Conservation (phyloP, 192 early-diverging fungal species). For the Coemansia sp. region DNA sequence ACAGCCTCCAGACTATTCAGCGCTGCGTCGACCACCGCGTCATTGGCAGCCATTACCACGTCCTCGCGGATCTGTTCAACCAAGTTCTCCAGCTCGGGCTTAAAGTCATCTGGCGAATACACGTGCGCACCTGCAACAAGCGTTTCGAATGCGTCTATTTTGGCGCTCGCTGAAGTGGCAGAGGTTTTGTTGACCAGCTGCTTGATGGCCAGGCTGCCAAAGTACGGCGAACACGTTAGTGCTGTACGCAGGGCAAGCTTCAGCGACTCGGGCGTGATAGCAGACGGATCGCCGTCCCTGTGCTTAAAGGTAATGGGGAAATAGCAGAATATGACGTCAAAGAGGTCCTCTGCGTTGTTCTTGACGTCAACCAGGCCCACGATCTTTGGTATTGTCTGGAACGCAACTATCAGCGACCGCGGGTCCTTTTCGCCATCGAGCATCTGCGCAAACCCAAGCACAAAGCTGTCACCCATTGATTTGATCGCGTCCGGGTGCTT, state of each 20-base stretch:
- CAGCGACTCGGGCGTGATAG: constrained; percentile 90
- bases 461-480: constrained; percentile 67
- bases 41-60: constrained; percentile 76
- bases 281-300: constrained; percentile 88
- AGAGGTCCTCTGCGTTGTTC: constrained; percentile 83
- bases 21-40: constrained; percentile 65
- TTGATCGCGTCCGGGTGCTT: constrained; percentile 59
- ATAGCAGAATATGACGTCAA: constrained; percentile 98
- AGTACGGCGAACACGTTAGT: constrained; percentile 73
- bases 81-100: constrained; percentile 67
- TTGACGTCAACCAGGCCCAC: constrained; percentile 75
- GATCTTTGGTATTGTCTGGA: constrained; percentile 72
- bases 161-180: constrained; percentile 81
- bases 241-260: constrained; percentile 76
- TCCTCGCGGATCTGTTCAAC: constrained; percentile 64
- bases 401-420: constrained; percentile 86
- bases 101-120: constrained; percentile 69
- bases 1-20: constrained; percentile 68
- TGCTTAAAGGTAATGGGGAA: constrained; percentile 99
- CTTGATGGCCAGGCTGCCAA: constrained; percentile 81
- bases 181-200: constrained; percentile 88
- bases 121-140: constrained; percentile 74
- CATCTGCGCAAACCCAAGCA: constrained; percentile 78
- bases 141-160: constrained; percentile 93
- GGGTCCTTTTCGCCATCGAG: constrained; percentile 99